phyloP scores from a whole-genome alignment of 805 yeast genomes.

The Candida xyloterini region DNA sequence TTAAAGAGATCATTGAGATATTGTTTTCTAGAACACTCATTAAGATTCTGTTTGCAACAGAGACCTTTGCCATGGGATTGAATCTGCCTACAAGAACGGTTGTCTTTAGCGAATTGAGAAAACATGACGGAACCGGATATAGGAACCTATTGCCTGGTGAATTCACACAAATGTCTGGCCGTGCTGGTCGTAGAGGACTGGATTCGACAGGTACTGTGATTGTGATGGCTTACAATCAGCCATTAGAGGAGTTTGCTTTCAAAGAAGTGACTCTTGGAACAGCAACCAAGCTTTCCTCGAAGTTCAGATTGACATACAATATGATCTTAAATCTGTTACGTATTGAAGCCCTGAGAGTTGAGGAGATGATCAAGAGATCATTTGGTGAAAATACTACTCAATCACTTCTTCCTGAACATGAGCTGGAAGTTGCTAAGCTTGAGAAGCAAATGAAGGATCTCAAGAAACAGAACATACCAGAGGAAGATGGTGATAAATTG shows the following conservation, averaged over 20 bases:
- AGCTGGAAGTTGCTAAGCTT: slow-evolving; percentile 56
- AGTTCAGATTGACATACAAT: slow-evolving; percentile 90
- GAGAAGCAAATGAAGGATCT: slow-evolving; percentile 40
- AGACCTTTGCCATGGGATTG: slow-evolving; percentile 98
- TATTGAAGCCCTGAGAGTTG: slow-evolving; percentile 93
- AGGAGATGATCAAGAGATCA: slow-evolving; percentile 95
- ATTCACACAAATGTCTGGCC: slow-evolving; percentile 98
- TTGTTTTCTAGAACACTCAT: slow-evolving; percentile 82
- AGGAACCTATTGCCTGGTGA: slow-evolving; percentile 91
- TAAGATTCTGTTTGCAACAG: slow-evolving; percentile 93
- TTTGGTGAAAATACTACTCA: slow-evolving; percentile 90
- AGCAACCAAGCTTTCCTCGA: slow-evolving; percentile 87
- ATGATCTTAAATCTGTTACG: slow-evolving; percentile 91
- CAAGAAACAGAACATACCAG: slow-evolving; percentile 36
- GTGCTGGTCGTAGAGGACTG: slow-evolving; percentile 97
- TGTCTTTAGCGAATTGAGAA: slow-evolving; percentile 77
- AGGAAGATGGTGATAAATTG: slow-evolving; percentile 39
- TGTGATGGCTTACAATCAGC: slow-evolving; percentile 76
- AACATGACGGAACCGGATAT: slow-evolving; percentile 85
- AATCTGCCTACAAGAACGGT: slow-evolving; percentile 96
- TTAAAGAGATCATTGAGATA: slow-evolving; percentile 90
- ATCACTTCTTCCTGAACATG: slow-evolving; percentile 80
- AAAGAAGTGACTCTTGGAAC: slow-evolving; percentile 83
- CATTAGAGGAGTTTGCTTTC: slow-evolving; percentile 54
- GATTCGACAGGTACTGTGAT: slow-evolving; percentile 94